Evolutionary conservation across 2,329 filamentous ascomycete genomes (phyloP).

Genomic region (Neurospora sp.): DNA sequence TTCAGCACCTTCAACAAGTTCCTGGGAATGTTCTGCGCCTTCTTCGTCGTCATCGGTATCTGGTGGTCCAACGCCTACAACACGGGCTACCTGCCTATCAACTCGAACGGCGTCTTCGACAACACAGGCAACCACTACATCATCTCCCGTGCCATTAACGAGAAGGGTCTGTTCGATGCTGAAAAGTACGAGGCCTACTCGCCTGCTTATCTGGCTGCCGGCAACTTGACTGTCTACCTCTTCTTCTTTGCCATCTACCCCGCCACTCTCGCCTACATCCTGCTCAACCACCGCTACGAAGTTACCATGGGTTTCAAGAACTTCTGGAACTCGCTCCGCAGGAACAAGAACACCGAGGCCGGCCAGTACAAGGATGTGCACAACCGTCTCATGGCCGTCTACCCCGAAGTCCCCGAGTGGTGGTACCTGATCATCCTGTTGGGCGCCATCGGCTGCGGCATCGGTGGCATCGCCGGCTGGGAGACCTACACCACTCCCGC

Average conservation of each 20-base stretch:
- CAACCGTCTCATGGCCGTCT: conserved; percentile 34
- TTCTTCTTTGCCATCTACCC: conserved; percentile 47
- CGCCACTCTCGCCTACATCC: conserved; percentile 38
- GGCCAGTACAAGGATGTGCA: conserved; percentile 28
- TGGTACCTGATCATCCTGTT: conserved; percentile 21
- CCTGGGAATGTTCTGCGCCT: conserved; percentile 44
- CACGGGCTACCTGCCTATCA: conserved; percentile 40
- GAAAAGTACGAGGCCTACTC: conserved; percentile 40
- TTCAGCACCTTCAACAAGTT: conserved; percentile 54
- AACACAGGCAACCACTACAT: conserved; percentile 39
- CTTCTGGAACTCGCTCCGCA: conserved; percentile 34
- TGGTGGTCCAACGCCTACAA: conserved; percentile 52
- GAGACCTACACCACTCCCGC: conserved; percentile 20
- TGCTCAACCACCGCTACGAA: conserved; percentile 42
- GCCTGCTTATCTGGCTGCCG: conserved; percentile 40
- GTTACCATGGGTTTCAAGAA: conserved; percentile 39
- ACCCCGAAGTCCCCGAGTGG: conserved; percentile 36
- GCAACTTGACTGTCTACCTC: conserved; percentile 40
- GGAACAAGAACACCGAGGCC: conserved; percentile 26
- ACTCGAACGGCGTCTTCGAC: conserved; percentile 40
- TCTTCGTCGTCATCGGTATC: conserved; percentile 43
- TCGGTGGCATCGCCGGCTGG: conserved; percentile 22
- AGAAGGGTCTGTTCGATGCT: conserved; percentile 33
- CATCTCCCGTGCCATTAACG: conserved; percentile 31
- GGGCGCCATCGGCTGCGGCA: conserved; percentile 19